These are phyloP conservation scores for Blastocystis sp. DNA, from an alignment of 352 stramenopile genomes.

Conservation along the genomic window DNA sequence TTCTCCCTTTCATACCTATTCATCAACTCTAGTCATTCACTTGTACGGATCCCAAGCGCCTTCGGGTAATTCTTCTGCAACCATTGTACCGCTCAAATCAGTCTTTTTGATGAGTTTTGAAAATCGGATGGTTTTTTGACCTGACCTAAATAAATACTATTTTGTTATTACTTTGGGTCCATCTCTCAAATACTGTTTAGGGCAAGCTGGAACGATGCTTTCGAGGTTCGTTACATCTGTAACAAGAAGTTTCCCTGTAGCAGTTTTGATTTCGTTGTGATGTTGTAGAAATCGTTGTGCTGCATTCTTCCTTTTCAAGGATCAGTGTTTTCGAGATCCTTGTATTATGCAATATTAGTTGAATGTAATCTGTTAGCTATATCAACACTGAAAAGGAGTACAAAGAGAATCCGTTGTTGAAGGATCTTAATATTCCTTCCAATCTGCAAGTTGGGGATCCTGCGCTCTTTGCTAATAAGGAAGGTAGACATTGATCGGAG, in stretches of 20 bases:
- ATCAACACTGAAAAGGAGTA: slow-evolving; percentile 63
- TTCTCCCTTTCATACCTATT: slow-evolving; percentile 66
- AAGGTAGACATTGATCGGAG: not conserved
- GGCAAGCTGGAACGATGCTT: not conserved
- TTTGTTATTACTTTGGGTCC: not conserved
- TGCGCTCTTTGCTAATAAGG: not conserved
- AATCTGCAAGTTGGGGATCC: slow-evolving; percentile 49
- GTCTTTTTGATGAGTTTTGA: not conserved
- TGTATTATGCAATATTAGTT: not conserved
- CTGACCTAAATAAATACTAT: too few relatives aligned
- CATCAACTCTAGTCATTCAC: not conserved
- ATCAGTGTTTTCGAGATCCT: slow-evolving; percentile 2
- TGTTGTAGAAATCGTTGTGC: slow-evolving; percentile 18
- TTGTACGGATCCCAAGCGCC: slow-evolving; percentile 50
- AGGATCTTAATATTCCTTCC: slow-evolving; percentile 15
- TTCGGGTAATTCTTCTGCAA: not conserved
- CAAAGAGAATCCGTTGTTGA: slow-evolving; percentile 26
- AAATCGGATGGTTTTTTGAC: too few relatives aligned
- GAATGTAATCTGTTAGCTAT: not conserved
- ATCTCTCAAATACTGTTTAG: not conserved
- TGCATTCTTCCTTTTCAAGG: not conserved
- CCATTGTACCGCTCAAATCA: not conserved
- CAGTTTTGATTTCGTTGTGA: not conserved
- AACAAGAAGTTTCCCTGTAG: not conserved
- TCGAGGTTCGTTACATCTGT: not conserved